Evolutionary conservation across 2,329 filamentous ascomycete genomes (phyloP).

Genomic region (Colletotrichum filicis): DNA sequence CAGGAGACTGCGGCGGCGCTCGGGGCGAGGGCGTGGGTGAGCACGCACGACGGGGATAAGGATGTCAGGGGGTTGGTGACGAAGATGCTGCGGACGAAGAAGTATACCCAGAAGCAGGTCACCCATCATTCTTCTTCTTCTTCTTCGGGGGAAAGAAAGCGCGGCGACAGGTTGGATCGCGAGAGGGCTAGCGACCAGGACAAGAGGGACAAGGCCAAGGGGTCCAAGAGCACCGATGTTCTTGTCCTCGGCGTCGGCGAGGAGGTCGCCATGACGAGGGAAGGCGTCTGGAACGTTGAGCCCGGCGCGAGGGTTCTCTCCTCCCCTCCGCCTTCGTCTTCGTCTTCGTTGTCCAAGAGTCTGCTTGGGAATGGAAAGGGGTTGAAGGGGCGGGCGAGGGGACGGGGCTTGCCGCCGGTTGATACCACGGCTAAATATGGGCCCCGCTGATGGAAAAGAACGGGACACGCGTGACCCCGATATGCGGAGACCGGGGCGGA

Average conservation of each 20-base stretch:
- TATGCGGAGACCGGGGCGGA: too few species aligned
- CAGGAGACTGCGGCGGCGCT: conserved; percentile 64
- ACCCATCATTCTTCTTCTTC: conserved; percentile 40
- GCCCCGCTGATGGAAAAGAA: not conserved
- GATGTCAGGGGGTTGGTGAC: conserved; percentile 63
- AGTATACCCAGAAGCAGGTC: conserved; percentile 58
- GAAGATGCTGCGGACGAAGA: conserved; percentile 58
- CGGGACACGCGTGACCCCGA: too few species aligned
- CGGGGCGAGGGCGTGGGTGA: conserved; percentile 68
- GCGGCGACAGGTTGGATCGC: conserved; percentile 3
- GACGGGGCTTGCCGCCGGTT: conserved; percentile 15
- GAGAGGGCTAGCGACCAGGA: conserved; percentile 13
- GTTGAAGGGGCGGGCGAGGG: conserved; percentile 4
- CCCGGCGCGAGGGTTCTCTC: not conserved
- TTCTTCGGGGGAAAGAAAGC: not conserved
- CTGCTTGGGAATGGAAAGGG: not conserved
- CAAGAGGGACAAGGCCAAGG: conserved; percentile 21
- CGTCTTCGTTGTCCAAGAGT: not conserved
- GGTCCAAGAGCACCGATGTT: conserved; percentile 49
- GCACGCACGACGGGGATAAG: conserved; percentile 71
- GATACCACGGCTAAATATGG: conserved; percentile 11
- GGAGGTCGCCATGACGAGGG: conserved; percentile 53
- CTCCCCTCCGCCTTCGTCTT: not conserved
- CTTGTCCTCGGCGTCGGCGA: conserved; percentile 55
- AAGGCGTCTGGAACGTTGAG: conserved; percentile 46